Conservation (phyloP, 2,329 filamentous ascomycete genomes). For the Cryphonectria nitschkei region DNA sequence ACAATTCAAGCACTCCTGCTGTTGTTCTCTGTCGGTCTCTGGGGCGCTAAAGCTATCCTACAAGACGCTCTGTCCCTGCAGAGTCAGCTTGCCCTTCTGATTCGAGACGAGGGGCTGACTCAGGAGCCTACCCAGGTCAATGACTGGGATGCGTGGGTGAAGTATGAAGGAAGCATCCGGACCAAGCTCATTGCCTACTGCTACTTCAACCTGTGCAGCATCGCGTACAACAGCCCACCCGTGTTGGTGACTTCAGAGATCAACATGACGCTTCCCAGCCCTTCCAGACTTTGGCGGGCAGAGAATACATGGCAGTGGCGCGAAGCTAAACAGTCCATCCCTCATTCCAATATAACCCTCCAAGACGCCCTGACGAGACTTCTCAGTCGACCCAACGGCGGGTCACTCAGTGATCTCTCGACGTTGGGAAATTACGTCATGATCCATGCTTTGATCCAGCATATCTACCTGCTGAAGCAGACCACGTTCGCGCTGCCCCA, state of each 20-base stretch:
- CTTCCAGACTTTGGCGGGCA: conserved; percentile 60
- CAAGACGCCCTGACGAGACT: conserved; percentile 61
- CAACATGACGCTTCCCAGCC: conserved; percentile 58
- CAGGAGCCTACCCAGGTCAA: conserved; percentile 51
- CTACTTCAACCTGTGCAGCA: conserved; percentile 66
- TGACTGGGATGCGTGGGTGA: conserved; percentile 65
- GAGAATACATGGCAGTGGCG: conserved; percentile 64
- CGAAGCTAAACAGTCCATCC: conserved; percentile 55
- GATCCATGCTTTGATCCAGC: conserved; percentile 72
- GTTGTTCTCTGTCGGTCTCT: conserved; percentile 63
- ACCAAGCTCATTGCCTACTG: conserved; percentile 65
- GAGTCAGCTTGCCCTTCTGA: conserved; percentile 59
- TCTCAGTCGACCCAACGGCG: conserved; percentile 55
- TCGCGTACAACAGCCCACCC: conserved; percentile 64
- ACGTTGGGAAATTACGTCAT: conserved; percentile 72
- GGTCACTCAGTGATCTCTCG: conserved; percentile 54
- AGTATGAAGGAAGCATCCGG: conserved; percentile 58
- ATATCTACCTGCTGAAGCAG: conserved; percentile 71
- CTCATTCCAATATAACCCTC: conserved; percentile 55
- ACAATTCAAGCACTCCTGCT: conserved; percentile 67
- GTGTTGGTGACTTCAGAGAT: conserved; percentile 62
- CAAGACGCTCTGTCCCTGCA: conserved; percentile 64
- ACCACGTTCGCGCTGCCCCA: conserved; percentile 49
- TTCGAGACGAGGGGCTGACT: conserved; percentile 61
- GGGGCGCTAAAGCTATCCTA: conserved; percentile 63